phyloP scores from a whole-genome alignment of 2,329 filamentous ascomycete species.

The Tolypocladium amazonense region DNA sequence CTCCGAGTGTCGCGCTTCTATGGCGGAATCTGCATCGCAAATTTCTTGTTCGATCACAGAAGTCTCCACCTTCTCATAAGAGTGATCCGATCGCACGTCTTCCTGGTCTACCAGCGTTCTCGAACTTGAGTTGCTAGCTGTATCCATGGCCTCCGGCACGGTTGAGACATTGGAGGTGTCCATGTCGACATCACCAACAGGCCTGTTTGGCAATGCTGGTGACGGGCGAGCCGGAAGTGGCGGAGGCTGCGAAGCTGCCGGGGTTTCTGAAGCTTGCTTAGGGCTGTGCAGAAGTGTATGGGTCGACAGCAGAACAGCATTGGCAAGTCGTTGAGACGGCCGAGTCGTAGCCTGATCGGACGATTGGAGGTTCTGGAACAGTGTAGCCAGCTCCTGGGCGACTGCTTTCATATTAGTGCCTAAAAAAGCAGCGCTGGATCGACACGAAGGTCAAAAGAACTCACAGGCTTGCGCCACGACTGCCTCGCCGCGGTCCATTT shows the following conservation, averaged over 20 bases:
- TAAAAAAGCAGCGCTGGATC: background rate
- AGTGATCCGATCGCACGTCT: slow-evolving; percentile 24
- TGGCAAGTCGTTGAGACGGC: slow-evolving; percentile 68
- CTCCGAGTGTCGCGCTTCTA: slow-evolving; percentile 2
- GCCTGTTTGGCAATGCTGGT: slow-evolving; percentile 21
- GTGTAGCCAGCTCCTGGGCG: slow-evolving; percentile 56
- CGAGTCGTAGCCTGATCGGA: slow-evolving; percentile 51
- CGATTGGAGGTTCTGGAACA: slow-evolving; percentile 63
- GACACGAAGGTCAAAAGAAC: slow-evolving; percentile 18
- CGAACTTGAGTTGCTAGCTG: slow-evolving; percentile 37
- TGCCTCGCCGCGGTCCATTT: slow-evolving; percentile 42
- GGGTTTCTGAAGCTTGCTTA: slow-evolving; percentile 15
- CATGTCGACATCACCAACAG: slow-evolving; percentile 22
- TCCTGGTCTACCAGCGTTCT: slow-evolving; percentile 38
- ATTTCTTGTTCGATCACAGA: slow-evolving; percentile 5
- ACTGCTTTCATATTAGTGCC: slow-evolving; percentile 37
- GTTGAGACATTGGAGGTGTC: slow-evolving; percentile 20
- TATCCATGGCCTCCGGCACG: slow-evolving; percentile 21
- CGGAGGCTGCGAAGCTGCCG: slow-evolving; percentile 24
- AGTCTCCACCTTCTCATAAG: slow-evolving; percentile 22
- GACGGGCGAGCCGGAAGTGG: slow-evolving; percentile 40
- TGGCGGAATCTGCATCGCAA: slow-evolving; percentile 9
- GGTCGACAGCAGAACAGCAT: slow-evolving; percentile 59
- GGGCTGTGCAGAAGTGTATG: slow-evolving; percentile 23
- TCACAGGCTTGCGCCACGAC: slow-evolving; percentile 65